Percentiles rank a stretch among this genome's conserved stretches.
Conservation (phyloP, 2,329 filamentous ascomycete genomes). For the Bipolaris gigantea region DNA sequence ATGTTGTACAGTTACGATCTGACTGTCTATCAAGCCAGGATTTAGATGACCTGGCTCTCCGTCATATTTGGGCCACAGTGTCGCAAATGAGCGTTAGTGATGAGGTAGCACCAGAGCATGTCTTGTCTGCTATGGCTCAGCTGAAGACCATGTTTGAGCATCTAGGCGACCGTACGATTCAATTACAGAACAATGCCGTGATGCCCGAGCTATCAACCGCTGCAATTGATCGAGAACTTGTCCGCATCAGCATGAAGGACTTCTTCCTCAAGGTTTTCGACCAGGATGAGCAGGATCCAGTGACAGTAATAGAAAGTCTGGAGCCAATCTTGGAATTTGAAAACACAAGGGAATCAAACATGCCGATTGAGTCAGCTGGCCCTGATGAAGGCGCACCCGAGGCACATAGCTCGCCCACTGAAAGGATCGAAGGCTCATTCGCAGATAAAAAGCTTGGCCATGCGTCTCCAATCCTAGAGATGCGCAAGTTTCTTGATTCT, state of each 20-base stretch:
- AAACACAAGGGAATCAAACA: slow-evolving; percentile 3
- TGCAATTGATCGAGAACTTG: slow-evolving; percentile 88
- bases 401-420: slow-evolving; percentile 16
- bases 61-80: slow-evolving; percentile 68
- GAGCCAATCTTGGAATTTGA: slow-evolving; percentile 84
- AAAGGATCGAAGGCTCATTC: slow-evolving; percentile 8
- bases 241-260: slow-evolving; percentile 91
- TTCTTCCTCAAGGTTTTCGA: slow-evolving; percentile 92
- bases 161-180: slow-evolving; percentile 55
- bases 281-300: slow-evolving; percentile 76
- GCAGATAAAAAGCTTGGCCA: slow-evolving; percentile 9
- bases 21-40: slow-evolving; percentile 22
- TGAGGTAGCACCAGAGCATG: slow-evolving; percentile 60
- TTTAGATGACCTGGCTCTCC: slow-evolving; percentile 53
- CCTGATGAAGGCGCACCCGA: slow-evolving; percentile 12
- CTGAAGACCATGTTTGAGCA: slow-evolving; percentile 58
- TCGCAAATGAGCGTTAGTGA: slow-evolving; percentile 62
- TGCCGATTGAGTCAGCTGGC: slow-evolving; percentile 4
- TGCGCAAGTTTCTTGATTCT: slow-evolving; percentile 80
- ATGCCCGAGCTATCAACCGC: slow-evolving; percentile 83
- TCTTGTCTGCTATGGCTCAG: slow-evolving; percentile 65
- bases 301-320: slow-evolving; percentile 84
- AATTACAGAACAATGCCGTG: slow-evolving; percentile 78
- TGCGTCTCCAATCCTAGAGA: slow-evolving; percentile 61
- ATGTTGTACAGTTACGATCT: slow-evolving; percentile 52